Conservation (phyloP, 2,329 filamentous ascomycete genomes). For the Paecilomyces dactylethromorphus region DNA sequence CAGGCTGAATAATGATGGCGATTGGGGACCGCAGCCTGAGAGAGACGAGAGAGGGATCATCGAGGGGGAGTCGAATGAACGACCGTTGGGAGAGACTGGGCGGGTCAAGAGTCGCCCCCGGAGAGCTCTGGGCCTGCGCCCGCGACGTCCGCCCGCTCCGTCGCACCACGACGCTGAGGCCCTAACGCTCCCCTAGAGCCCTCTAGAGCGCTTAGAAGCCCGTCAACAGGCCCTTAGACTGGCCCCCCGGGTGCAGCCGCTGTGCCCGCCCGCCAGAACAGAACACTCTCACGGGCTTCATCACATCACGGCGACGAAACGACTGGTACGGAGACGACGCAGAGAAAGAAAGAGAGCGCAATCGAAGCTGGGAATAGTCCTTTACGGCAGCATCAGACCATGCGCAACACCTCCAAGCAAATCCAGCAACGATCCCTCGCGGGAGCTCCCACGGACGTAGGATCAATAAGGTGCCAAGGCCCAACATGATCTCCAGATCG, state of each 20-base stretch:
- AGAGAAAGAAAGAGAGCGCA: no score
- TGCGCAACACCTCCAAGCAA: no score
- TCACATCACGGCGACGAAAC: not conserved
- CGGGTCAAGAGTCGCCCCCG: not conserved
- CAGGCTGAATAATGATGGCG: not conserved
- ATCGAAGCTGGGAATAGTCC: no score
- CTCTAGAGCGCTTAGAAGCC: not conserved
- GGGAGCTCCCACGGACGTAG: no score
- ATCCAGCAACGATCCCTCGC: no score
- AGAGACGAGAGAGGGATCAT: not conserved
- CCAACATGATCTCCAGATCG: not conserved
- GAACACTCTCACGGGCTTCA: not conserved
- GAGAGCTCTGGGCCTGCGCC: not conserved
- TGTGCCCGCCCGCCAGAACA: not conserved
- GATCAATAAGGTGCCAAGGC: not conserved
- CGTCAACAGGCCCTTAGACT: not conserved
- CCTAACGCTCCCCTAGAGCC: not conserved
- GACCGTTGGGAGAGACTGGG: not conserved
- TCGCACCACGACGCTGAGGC: not conserved
- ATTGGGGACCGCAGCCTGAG: no score
- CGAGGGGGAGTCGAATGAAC: not conserved
- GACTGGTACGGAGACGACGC: no score
- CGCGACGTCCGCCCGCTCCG: not conserved
- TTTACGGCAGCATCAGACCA: no score
- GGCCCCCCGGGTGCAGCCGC: not conserved